Evolutionary conservation across 176 grass and related monocot species (phyloP), one percentile per base, ranked within the genome.

Genomic region (Cocos nucifera): DNA sequence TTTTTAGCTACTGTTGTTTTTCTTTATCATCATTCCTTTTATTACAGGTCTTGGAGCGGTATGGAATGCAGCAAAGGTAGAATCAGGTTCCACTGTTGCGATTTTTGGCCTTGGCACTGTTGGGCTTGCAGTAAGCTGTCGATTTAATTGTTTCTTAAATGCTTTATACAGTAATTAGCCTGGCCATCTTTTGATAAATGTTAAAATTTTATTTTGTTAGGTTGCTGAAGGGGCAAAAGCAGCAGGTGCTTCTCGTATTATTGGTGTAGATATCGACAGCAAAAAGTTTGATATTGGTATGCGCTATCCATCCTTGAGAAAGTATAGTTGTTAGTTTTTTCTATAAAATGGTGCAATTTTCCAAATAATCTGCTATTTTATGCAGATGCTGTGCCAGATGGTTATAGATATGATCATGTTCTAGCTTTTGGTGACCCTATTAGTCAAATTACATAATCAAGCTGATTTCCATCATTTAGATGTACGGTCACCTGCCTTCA

Each of bases 41-140:
- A 4, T 22, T 73, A 15, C 66, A 98, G 93, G 93, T 63, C 93
- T 98, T 80, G 93, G 93, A 76, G 93, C 87, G 57, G 93, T 86
- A 27, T 98, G 93, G 93, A 98, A 97, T 78, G 85, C 93, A 22
- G 93, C 93, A 64, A 97, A 97, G 77, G 93, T 97, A 65, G 93
- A 97, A 63, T 55, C 76, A 48, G 93, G 87, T 27, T 85, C 93
- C 3, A 44, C 75, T 58, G 93, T 98, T 77, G 93, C 93, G 67
- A 6, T 98, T 83, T 98, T 98, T 83, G 93, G 93, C 19, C 93
- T 98, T 64, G 93, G 93, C 51, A 98, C 87, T 65, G 76, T 98
- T 75, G 93, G 93, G 22, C 87, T 98, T 73, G 93, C 93, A 56
- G 93, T 98, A 82, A 85, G 93, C 83, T 71, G 44, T 30, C 54